Percentiles rank a stretch among this genome's conserved stretches.
phyloP scores from a whole-genome alignment of 345 rosid genomes.

The Sonneratia alba region DNA sequence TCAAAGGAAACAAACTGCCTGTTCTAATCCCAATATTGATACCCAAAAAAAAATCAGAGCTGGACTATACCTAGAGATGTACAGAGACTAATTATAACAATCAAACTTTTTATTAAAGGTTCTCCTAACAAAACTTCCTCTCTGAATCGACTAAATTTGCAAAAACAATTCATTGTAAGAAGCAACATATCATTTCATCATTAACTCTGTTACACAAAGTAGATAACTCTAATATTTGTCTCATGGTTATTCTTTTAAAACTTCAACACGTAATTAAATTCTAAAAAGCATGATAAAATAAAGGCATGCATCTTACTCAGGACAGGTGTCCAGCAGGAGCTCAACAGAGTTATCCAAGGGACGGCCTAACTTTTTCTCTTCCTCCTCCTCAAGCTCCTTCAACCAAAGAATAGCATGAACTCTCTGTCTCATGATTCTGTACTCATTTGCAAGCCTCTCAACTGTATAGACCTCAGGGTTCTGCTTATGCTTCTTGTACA shows the following conservation, averaged over 20 bases:
- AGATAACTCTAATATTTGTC: background rate
- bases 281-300: background rate
- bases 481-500: constrained; percentile 80
- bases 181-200: background rate
- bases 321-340: constrained; percentile 72
- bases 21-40: no score
- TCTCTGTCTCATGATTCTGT: constrained; percentile 90
- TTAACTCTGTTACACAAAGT: background rate
- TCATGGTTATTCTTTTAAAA: background rate
- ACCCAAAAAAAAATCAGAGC: no score
- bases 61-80: no score
- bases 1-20: no score
- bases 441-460: constrained; percentile 83
- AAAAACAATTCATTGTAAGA: background rate
- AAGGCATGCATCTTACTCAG: constrained; percentile 46
- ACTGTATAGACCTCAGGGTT: constrained; percentile 73
- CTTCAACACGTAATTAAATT: background rate
- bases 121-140: background rate
- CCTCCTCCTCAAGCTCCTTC: constrained; percentile 82
- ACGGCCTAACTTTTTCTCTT: constrained; percentile 77
- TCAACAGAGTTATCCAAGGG: constrained; percentile 89
- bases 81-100: background rate
- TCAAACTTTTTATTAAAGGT: background rate
- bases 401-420: constrained; percentile 95
- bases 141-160: background rate